Percentiles rank a stretch among this genome's conserved stretches.
Evolutionary conservation across 805 yeast species (phyloP).

Genomic region (Candida broadrunensis): DNA sequence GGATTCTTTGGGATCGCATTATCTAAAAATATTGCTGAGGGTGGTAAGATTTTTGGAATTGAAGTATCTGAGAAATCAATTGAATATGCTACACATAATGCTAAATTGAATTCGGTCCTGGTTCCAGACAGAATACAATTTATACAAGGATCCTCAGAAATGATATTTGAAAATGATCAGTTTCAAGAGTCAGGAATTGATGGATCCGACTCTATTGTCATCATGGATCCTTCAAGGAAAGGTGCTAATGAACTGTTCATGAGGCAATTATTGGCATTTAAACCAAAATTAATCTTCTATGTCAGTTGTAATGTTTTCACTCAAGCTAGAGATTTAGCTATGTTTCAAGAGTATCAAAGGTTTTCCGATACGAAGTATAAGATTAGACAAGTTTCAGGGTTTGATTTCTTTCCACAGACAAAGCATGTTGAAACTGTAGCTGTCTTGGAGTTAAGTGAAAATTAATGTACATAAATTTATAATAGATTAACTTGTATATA

Average conservation of each 20-base stretch:
- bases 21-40: conserved; percentile 19
- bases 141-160: conserved; percentile 35
- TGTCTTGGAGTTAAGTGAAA: conserved; percentile 30
- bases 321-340: conserved; percentile 42
- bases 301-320: conserved; percentile 46
- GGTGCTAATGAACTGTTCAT: conserved; percentile 36
- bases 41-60: conserved; percentile 39
- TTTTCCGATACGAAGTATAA: conserved; percentile 11
- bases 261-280: conserved; percentile 32
- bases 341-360: conserved; percentile 21
- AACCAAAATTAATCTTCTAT: conserved; percentile 36
- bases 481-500: neutral
- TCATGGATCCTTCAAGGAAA: conserved; percentile 46
- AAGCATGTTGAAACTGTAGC: conserved; percentile 59
- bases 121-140: conserved; percentile 27
- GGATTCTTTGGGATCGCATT: conserved; percentile 43
- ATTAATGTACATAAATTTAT: conserved; percentile 2
- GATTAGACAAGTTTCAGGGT: conserved; percentile 30
- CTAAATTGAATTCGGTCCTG: conserved; percentile 32
- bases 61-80: conserved; percentile 34
- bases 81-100: conserved; percentile 36
- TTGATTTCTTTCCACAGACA: conserved; percentile 55
- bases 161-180: conserved; percentile 25
- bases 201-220: conserved; percentile 33
- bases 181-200: conserved; percentile 21